Base-by-base conservation (phyloP, 345 rosid genomes). In the Lepidium aucheri region DNA sequence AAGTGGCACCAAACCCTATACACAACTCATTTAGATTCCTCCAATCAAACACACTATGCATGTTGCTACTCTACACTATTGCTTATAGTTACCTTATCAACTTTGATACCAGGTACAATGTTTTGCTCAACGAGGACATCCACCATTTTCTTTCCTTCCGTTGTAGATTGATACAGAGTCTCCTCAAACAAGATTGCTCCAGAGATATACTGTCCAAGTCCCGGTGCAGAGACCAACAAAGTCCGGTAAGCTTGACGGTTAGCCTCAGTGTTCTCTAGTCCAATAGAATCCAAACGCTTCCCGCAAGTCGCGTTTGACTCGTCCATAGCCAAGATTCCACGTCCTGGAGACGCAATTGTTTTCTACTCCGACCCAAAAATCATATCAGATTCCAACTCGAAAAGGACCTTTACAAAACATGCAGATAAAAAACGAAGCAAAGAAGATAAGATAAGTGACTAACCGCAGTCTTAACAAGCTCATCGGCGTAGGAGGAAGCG, bases 311-410 rank as follows among this genome's bases (percentile, higher is more conserved):
- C 97, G 63, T 90, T 90, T 0, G 97, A 93, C 81, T 93, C 98
- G 22, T 93, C 97, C 98, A 93, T 93, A 56, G 98, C 97, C 89
- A 93, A 75, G 53, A 93, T 93, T 69, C 98, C 97, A n/a, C 94
- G 90, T 22, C 98, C 96, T 0, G 98, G 98, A 1, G 98, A 88
- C 46, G 98, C 97, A 41, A 93, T 20, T 4, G 92, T 90, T 93
- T 88, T 93, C 98, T 93, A 55, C 54, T 63, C 35, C 55, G n/a
- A 16, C 47, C 16, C 24, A 53, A 40, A n/a, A 49, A 47, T 54
- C 22, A 57, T n/a, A 34, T 17, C 2, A 11, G 30, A 65, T 52
- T 26, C 30, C 30, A 26, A 26, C 30, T 26, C 30, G 5, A 4
- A 18, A 56, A 10, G 6, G 39, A 41, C 38, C 30, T 42, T 53